A percentile compares a stretch with the other conserved stretches of the same genome.
Conservation (phyloP, 2,329 filamentous ascomycete genomes). For the Cladosporium sp. region DNA sequence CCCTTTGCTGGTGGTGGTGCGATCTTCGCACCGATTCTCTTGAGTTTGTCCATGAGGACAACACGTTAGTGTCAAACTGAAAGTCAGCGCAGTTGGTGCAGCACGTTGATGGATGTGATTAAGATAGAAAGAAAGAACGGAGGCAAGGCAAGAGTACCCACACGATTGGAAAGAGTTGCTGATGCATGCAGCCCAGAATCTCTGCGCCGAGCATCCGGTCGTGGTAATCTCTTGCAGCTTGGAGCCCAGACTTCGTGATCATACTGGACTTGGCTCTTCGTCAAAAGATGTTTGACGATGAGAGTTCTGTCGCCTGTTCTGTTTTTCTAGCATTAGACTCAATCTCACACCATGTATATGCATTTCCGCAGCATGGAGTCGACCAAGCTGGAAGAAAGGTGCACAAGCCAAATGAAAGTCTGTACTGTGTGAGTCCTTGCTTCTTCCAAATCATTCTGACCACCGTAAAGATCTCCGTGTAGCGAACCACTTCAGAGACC, state of each 20-base stretch:
- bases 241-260: constrained; percentile 1
- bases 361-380: not conserved
- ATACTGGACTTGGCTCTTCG: not conserved
- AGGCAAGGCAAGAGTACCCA: not conserved
- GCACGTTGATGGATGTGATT: not conserved
- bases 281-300: not conserved
- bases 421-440: not conserved
- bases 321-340: no score
- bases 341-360: not conserved
- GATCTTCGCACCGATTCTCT: not conserved
- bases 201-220: constrained; percentile 1
- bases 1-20: constrained; percentile 41
- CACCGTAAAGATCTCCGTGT: not conserved
- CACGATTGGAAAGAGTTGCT: not conserved
- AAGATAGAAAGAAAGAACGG: not conserved
- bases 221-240: not conserved
- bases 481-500: not conserved
- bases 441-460: not conserved
- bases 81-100: not conserved
- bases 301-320: not conserved
- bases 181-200: not conserved
- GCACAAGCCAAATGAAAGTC: not conserved
- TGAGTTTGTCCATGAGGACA: not conserved
- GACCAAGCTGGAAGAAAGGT: not conserved
- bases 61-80: not conserved